phyloP scores from a whole-genome alignment of 108 stramenopile genomes.

The Skeletonema marinoi region DNA sequence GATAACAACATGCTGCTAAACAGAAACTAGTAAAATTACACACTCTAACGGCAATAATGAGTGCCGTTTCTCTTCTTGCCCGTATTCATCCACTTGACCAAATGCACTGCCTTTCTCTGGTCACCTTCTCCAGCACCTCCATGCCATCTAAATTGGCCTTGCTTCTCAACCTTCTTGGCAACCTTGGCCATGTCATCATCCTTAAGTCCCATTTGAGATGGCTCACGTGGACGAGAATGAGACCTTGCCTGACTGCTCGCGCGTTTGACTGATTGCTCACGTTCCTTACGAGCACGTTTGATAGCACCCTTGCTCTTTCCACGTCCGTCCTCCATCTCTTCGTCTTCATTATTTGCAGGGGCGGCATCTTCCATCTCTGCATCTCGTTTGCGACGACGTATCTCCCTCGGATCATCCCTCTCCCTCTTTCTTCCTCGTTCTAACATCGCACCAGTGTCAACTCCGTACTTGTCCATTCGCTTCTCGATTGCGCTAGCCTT shows the following conservation, averaged over 20 bases:
- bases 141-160: constrained; percentile 66
- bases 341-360: constrained; percentile 36
- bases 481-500: constrained; percentile 63
- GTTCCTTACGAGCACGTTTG: constrained; percentile 73
- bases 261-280: constrained; percentile 56
- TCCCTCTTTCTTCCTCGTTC: constrained; percentile 73
- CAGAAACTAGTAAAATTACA: not conserved
- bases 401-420: constrained; percentile 60
- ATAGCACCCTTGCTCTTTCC: constrained; percentile 67
- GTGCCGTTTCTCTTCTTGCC: constrained; percentile 92
- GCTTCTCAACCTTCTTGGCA: constrained; percentile 73
- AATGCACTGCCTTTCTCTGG: constrained; percentile 84
- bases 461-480: constrained; percentile 70
- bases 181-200: constrained; percentile 62
- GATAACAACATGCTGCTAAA: no score
- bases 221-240: constrained; percentile 81
- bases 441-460: constrained; percentile 70
- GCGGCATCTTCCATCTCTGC: constrained; percentile 34
- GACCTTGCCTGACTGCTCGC: constrained; percentile 70
- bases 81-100: constrained; percentile 93
- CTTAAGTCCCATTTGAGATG: constrained; percentile 80
- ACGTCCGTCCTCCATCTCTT: constrained; percentile 57
- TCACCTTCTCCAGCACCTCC: constrained; percentile 87
- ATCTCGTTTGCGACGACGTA: constrained; percentile 57
- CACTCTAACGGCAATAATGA: constrained; percentile 54